Base-by-base conservation (phyloP, 208 protist genomes). In the Acanthamoeba triangularis region DNA sequence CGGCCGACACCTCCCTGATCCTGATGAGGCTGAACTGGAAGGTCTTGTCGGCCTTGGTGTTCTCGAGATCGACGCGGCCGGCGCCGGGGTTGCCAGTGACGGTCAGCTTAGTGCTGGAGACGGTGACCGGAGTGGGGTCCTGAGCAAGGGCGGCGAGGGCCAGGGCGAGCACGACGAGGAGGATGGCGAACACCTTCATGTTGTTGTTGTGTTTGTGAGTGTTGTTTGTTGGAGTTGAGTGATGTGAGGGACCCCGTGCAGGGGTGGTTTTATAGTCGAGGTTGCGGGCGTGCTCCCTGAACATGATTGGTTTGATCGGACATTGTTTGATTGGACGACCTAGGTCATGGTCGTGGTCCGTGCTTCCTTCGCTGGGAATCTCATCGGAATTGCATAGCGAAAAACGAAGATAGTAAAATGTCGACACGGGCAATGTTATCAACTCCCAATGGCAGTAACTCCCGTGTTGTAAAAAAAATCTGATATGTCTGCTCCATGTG, bases 101-200 rank as follows among this genome's bases (percentile, higher is more conserved):
- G 25, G 7, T 10, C 3, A 82, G 10, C 41, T 35, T 52, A 25
- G 37, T 16, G 37, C 18, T n/a, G 18, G n/a, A 7, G 35, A 28
- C 25, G 41, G 74, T 16, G 33, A 16, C 7, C 2, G 52, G 52
- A 11, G 52, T 56, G 52, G 30, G 18, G 74, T 11, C 23, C 74
- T 82, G 74, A 23, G 74, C 74, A 1, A 44, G 74, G 25, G 74
- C 74, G 35, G 52, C 23, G 6, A 37, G 0, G 13, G 44, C 41
- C n/a, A 82, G 74, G 1, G 74, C 74, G 37, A 82, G 74, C 20
- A 82, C 20, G 44, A 16, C 74, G 74, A 82, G 52, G 74, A 82
- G 37, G 74, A 49, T 35, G 23, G 37, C 37, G 37, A 82, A 28
- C 23, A 82, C 13, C 74, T 82, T 82, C 35, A 30, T 54, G 16